These are phyloP conservation scores for Annulohypoxylon maeteangense DNA, from an alignment of 495 filamentous ascomycete genomes.

Conservation along the genomic window DNA sequence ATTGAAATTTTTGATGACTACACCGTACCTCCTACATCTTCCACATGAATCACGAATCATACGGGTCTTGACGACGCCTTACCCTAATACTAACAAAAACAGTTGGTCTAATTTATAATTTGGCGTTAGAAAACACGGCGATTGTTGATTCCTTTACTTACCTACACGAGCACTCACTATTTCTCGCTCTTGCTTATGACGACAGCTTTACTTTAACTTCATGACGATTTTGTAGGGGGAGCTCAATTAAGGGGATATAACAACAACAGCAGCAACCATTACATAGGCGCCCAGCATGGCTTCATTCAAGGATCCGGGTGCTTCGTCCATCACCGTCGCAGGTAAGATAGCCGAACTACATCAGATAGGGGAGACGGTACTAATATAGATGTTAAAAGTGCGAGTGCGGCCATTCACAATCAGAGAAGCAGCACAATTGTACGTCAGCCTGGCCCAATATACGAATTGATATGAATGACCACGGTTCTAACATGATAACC, in stretches of 20 bases:
- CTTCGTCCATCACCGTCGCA: constrained; percentile 53
- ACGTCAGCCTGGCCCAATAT: constrained; percentile 41
- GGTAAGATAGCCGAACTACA: constrained; percentile 62
- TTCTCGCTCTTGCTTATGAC: constrained; percentile 38
- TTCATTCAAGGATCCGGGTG: constrained; percentile 50
- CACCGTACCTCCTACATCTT: constrained; percentile 14
- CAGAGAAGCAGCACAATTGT: constrained; percentile 74
- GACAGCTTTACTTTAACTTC: constrained; percentile 24
- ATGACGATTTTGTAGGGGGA: constrained; percentile 23
- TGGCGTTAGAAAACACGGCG: constrained; percentile 5
- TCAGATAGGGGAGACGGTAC: constrained; percentile 11
- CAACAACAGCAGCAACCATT: neutral
- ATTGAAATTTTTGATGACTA: constrained; percentile 29
- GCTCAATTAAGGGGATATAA: constrained; percentile 1
- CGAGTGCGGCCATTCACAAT: constrained; percentile 96
- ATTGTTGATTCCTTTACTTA: neutral
- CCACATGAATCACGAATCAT: constrained; percentile 7
- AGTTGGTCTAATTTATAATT: constrained; percentile 14
- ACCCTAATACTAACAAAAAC: neutral
- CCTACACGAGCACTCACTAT: neutral
- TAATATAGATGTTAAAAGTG: constrained; percentile 62
- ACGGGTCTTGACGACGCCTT: constrained; percentile 6
- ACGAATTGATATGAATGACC: neutral
- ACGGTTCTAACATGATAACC: constrained; percentile 31
- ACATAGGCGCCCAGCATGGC: constrained; percentile 40